phyloP scores from a whole-genome alignment of 345 rosid genomes.

The Reutealis trisperma region DNA sequence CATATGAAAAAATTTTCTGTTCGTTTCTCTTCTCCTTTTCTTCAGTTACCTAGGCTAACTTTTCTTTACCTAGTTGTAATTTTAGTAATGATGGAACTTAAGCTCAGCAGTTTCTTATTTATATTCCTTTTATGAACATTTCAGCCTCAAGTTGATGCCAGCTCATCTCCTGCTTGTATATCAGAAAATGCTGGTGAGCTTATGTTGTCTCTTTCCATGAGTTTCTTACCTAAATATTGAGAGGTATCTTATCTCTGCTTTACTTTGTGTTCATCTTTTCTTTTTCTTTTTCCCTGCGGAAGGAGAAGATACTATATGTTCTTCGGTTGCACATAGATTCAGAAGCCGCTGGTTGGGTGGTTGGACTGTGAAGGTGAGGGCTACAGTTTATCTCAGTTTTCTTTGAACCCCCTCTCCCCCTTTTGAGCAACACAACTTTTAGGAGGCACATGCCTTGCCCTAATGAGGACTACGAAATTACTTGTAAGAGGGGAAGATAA shows the following conservation, averaged over 20 bases:
- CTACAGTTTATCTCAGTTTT: conserved; percentile 9
- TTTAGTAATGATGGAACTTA: conserved; percentile 1
- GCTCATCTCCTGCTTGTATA: conserved; percentile 20
- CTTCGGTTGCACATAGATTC: conserved; percentile 25
- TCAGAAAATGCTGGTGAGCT: conserved; percentile 33
- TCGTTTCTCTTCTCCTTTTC: neutral
- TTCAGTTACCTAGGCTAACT: neutral
- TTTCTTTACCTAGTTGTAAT: neutral
- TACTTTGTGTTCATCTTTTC: neutral
- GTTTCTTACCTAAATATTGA: neutral
- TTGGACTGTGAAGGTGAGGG: conserved; percentile 39
- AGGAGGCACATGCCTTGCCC: conserved; percentile 3
- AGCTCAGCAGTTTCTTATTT: conserved; percentile 3
- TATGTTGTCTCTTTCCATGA: conserved; percentile 1
- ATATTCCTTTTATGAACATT: conserved; percentile 9
- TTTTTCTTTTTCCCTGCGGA: conserved; percentile 17
- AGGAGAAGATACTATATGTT: conserved; percentile 18
- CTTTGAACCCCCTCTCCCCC: neutral
- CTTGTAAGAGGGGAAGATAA: neutral
- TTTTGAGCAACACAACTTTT: neutral
- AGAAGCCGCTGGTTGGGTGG: conserved; percentile 48
- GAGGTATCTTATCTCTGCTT: neutral
- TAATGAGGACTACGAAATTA: neutral
- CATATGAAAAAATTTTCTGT: neutral
- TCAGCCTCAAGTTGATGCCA: conserved; percentile 30